Evolutionary conservation across 768 basidiomycete species (phyloP).

Genomic region (Macrolepiota fuliginosa): DNA sequence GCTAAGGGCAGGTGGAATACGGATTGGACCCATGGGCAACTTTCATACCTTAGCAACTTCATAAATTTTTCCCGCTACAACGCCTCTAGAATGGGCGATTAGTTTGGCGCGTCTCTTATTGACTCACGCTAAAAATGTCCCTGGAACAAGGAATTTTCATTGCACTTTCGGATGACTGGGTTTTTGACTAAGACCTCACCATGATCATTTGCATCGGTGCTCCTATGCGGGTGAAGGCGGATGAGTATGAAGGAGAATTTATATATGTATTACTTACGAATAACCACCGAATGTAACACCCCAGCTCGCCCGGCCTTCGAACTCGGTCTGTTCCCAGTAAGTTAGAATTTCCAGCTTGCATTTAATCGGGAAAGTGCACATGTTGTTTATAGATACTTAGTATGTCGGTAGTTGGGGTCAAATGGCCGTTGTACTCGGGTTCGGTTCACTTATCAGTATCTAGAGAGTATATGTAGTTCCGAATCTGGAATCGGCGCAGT

Average conservation of each 20-base stretch:
- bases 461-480: background rate
- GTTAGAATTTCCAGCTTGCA: background rate
- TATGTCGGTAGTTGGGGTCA: conserved; percentile 10
- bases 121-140: background rate
- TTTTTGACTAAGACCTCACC: background rate
- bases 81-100: conserved; percentile 3
- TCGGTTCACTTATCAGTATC: background rate
- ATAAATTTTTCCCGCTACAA: conserved; percentile 15
- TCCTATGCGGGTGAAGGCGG: background rate
- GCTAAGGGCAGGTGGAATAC: background rate
- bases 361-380: background rate
- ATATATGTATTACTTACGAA: conserved; percentile 8
- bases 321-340: conserved; percentile 11
- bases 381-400: conserved; percentile 13
- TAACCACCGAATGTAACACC: conserved; percentile 19
- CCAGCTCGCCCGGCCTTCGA: conserved; percentile 17
- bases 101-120: background rate
- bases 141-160: background rate
- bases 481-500: background rate
- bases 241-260: no score
- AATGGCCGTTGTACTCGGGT: background rate
- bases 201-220: background rate
- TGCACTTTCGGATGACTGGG: background rate
- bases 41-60: conserved; percentile 18
- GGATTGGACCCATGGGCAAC: background rate